Evolutionary conservation across 2,329 filamentous ascomycete species (phyloP), one percentile per base, ranked within the genome.

Genomic region (Pyricularia grisea): DNA sequence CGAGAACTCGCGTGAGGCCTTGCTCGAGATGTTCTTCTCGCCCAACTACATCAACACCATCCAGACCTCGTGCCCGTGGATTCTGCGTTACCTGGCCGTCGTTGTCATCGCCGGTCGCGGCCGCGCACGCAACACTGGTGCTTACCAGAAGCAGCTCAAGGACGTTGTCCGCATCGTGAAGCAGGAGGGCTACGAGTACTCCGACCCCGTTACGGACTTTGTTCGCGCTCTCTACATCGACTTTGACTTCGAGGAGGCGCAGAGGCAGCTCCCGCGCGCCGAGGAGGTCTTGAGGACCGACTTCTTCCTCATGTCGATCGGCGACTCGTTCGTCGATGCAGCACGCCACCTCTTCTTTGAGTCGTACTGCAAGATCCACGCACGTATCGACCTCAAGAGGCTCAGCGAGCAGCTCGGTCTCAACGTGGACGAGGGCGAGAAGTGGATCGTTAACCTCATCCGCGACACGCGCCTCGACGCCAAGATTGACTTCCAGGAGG

Each of bases 391-490:
- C 80, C 98, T 99, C 80, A 93, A 94, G 87, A 95, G 98, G 76
- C 88, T 99, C 70, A 97, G 93, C 73, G 91, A 89, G 72, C 92
- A 95, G 79, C 89, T 99, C 71, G 95, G 94, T 73, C 86, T 99
- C 73, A 93, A 91, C 78, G 90, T 94, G 76, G 93, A 97, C 77
- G 95, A 98, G 77, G 95, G 95, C 76, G 95, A 99, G 88, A 99
- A 99, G 86, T 99, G 95, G 95, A 99, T 99, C 77, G 95, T 99
- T 75, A 99, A 99, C 85, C 87, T 99, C 73, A 99, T 99, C 82
- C 91, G 95, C 72, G 95, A 99, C 82, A 99, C 95, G 28, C 88
- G 94, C 72, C 92, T 99, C 72, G 95, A 99, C 78, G 95, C 95
- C 76, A 99, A 99, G 88, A 98, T 98, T 78, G 95, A 99, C 83